Evolutionary conservation across 2,329 filamentous ascomycete genomes (phyloP).

Genomic region (Diaporthe sp.): DNA sequence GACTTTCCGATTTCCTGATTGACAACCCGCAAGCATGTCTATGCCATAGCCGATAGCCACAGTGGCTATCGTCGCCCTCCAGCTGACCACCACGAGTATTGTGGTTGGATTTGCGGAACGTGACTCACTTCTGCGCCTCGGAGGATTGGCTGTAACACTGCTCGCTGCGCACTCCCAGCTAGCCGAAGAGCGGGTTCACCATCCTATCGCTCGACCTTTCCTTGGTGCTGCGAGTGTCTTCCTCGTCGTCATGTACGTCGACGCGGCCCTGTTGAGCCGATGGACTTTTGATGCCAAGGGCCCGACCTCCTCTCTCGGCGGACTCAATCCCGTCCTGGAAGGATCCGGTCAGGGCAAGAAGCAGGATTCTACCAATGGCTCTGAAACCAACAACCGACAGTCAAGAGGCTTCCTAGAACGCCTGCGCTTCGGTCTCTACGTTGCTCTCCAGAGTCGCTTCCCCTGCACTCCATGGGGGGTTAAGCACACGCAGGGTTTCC

Average conservation of each 20-base stretch:
- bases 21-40: not conserved
- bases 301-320: constrained; percentile 3
- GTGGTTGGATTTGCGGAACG: not conserved
- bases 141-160: not conserved
- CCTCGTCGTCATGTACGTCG: constrained; percentile 1
- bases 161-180: not conserved
- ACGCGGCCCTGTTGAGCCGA: constrained; percentile 8
- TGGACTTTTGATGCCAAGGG: not conserved
- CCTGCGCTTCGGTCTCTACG: not conserved
- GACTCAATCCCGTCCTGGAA: not conserved
- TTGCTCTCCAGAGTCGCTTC: not conserved
- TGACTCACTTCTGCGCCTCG: not conserved
- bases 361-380: not conserved
- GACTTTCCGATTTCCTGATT: not conserved
- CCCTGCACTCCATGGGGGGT: not conserved
- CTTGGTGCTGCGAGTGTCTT: constrained; percentile 7
- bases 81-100: constrained; percentile 2
- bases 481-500: not conserved
- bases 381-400: not conserved
- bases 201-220: not conserved
- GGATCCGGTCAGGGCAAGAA: not conserved
- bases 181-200: not conserved
- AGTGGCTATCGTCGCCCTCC: not conserved
- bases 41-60: not conserved
- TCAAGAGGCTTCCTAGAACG: not conserved